A percentile compares a stretch with the other conserved stretches of the same genome.
phyloP scores from a whole-genome alignment of 768 basidiomycete genomes.

The Termitomyces bulborhizus region DNA sequence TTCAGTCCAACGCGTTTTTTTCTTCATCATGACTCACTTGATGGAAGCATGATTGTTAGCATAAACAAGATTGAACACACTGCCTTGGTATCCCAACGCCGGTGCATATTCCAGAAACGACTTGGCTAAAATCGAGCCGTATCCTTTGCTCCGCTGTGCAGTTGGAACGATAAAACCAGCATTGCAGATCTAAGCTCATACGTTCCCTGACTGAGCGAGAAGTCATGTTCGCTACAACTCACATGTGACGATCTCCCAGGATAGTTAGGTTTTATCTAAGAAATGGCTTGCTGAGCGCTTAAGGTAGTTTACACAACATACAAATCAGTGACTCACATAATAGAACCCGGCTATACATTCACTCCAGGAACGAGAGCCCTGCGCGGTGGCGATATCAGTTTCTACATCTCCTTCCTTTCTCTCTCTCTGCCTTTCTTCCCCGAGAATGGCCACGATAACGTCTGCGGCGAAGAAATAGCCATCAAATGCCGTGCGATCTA shows the following conservation, averaged over 20 bases:
- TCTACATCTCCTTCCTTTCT: conserved; percentile 17
- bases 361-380: conserved; percentile 52
- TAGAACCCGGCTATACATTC: conserved; percentile 72
- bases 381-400: conserved; percentile 35
- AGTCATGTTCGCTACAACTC: conserved; percentile 25
- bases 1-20: not conserved
- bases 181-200: conserved; percentile 64
- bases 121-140: conserved; percentile 66
- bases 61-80: conserved; percentile 91
- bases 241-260: conserved; percentile 88
- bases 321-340: conserved; percentile 45
- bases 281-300: too few species aligned
- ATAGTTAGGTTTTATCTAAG: conserved; percentile 79
- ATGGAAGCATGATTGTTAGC: conserved; percentile 75
- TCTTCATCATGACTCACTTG: conserved; percentile 33
- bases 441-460: conserved; percentile 60
- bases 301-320: not conserved
- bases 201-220: not conserved
- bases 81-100: conserved; percentile 65
- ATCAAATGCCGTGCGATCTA: conserved; percentile 50
- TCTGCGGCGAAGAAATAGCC: conserved; percentile 76
- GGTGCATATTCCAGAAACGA: conserved; percentile 83
- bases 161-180: conserved; percentile 81
- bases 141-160: conserved; percentile 52
- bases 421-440: conserved; percentile 17